Evolutionary conservation across 768 basidiomycete genomes (phyloP), one percentile per base, ranked within the genome.

Genomic region (Tubosaeta brunneosetosa): DNA sequence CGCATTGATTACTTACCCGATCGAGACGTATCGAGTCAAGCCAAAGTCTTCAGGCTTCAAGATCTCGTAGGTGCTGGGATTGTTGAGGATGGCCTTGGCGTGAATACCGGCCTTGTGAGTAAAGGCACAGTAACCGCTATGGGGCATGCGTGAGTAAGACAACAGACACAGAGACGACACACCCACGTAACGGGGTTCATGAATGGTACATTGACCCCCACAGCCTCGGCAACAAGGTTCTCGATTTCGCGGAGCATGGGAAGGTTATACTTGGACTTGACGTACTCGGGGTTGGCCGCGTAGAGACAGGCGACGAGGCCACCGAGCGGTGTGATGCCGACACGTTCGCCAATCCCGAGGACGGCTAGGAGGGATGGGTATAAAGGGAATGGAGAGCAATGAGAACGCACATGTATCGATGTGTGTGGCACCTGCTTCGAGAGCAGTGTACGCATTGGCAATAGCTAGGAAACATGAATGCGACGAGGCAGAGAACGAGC

Each of bases 21-120:
- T 97, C 37, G 95, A 97, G 59, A 99, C 94, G 65, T 98, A 99
- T 66, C 97, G 86, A 9, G 87, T 93, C 66, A 99, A 81, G 62
- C 97, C 97, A 65, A 99, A 99, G 75, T 99, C 97, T 71, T 95
- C 92, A 14, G 97, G 97, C 83, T 94, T 97, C 71, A 97, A 83
- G 71, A 97, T 97, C 74, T 99, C 95, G 73, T 98, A 99, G 10
- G 97, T 99, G 64, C 89, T 91, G 2, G 97, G 97, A 80, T 99
- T 99, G 77, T 97, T 97, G 57, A 94, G 83, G 72, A 99, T 99
- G 36, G 97, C 97, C 81, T 99, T 99, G 75, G 97, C 97, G 73
- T 99, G 97, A 59, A 99, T 99, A 68, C 97, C 97, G 19, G 97
- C 97, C 86, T 99, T 98, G 85, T 98, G 97, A 26, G 97, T 99